These are phyloP conservation scores for Botryotinia convoluta DNA, from an alignment of 2,329 filamentous ascomycete genomes.

Conservation along the genomic window DNA sequence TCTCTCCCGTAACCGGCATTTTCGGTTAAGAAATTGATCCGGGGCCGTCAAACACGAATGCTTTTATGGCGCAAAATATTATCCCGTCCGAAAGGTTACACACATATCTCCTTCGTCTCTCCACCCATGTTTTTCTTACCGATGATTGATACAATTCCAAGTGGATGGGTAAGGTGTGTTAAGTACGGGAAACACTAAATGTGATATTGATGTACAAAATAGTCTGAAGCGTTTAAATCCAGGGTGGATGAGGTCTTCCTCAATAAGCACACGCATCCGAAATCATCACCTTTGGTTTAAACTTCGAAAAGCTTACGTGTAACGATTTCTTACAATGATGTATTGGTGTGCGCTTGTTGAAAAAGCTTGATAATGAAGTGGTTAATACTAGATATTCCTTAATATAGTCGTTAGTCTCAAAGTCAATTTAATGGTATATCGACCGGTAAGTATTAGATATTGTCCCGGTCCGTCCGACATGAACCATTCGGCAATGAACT, in stretches of 20 bases:
- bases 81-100: background rate
- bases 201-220: background rate
- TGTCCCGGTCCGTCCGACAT: background rate
- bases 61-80: background rate
- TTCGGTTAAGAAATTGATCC: background rate
- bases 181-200: background rate
- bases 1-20: background rate
- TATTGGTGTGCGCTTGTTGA: background rate
- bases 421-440: background rate
- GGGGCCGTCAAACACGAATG: background rate
- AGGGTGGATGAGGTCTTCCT: background rate
- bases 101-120: background rate
- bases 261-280: background rate
- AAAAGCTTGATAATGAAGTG: background rate
- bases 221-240: too few species aligned
- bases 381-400: background rate
- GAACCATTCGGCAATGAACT: background rate
- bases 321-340: background rate
- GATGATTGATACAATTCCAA: background rate
- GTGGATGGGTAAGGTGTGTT: too few species aligned
- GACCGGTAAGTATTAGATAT: background rate
- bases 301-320: background rate
- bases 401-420: background rate
- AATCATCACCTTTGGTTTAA: background rate
- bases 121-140: background rate